Conservation (phyloP, 2,329 filamentous ascomycete genomes). For the Ophiostoma angusticollis region DNA sequence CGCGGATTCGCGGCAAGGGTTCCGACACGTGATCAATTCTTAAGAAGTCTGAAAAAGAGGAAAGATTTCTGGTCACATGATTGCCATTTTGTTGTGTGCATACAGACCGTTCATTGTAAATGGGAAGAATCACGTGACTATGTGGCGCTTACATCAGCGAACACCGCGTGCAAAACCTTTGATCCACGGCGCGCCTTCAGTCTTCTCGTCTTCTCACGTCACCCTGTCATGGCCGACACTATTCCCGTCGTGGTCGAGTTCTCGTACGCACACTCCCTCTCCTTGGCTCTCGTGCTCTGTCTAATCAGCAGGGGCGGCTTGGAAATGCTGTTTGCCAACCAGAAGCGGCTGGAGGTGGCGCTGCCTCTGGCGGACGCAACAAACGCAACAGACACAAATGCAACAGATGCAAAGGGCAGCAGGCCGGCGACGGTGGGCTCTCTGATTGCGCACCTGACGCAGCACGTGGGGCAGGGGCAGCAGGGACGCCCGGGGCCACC, state of each 20-base stretch:
- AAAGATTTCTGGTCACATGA: too few species aligned
- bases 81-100: too few species aligned
- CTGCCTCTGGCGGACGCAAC: conserved; percentile 51
- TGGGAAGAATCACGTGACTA: too few species aligned
- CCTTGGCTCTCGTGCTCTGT: conserved; percentile 31
- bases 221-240: not conserved
- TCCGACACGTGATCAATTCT: too few species aligned
- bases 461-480: conserved; percentile 72
- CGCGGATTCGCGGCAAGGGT: too few species aligned
- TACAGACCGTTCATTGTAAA: too few species aligned
- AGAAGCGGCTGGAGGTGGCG: conserved; percentile 57
- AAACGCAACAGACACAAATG: too few species aligned
- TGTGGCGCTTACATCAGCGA: too few species aligned
- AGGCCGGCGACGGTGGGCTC: conserved; percentile 55
- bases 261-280: conserved; percentile 33
- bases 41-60: too few species aligned
- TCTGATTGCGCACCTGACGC: conserved; percentile 66
- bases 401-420: too few species aligned
- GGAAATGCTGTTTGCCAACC: conserved; percentile 83
- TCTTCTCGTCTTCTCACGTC: not conserved
- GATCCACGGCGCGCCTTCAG: too few species aligned
- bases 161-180: too few species aligned
- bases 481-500: conserved; percentile 72
- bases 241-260: conserved; percentile 44
- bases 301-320: conserved; percentile 60